Conservation (phyloP, 176 grass and related monocot genomes). For the Ananas comosus region DNA sequence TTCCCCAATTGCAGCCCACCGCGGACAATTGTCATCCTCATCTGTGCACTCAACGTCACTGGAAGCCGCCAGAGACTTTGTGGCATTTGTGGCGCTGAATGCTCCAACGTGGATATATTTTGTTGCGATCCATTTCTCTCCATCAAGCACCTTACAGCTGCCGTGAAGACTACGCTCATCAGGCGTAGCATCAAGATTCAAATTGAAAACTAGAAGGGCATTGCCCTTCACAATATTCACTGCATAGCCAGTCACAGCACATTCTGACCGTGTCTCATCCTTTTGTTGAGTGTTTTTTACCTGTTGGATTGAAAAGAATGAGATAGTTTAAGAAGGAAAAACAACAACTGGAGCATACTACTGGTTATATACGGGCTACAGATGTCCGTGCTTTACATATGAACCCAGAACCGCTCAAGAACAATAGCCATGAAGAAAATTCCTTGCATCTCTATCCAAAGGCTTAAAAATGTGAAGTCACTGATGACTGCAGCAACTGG, state of each 20-base stretch:
- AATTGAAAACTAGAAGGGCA: constrained; percentile 62
- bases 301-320: constrained; percentile 20
- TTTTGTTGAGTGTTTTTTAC: constrained; percentile 34
- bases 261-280: constrained; percentile 32
- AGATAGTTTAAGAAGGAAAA: neutral
- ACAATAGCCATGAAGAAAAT: no score
- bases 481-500: neutral
- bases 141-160: constrained; percentile 36
- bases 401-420: neutral
- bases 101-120: constrained; percentile 43
- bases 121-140: constrained; percentile 55
- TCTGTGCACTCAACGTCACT: constrained; percentile 50
- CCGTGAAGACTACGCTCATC: constrained; percentile 41
- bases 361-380: no score
- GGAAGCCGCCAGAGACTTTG: neutral
- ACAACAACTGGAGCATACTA: neutral
- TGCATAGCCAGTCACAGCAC: constrained; percentile 36
- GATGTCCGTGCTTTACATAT: neutral
- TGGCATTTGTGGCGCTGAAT: constrained; percentile 20
- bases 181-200: constrained; percentile 41
- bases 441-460: no score
- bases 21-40: constrained; percentile 53
- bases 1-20: constrained; percentile 58
- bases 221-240: constrained; percentile 47
- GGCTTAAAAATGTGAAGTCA: no score